Evolutionary conservation across 164 flowering plant genomes (phyloP).

Genomic region (Berberis vulgaris): DNA sequence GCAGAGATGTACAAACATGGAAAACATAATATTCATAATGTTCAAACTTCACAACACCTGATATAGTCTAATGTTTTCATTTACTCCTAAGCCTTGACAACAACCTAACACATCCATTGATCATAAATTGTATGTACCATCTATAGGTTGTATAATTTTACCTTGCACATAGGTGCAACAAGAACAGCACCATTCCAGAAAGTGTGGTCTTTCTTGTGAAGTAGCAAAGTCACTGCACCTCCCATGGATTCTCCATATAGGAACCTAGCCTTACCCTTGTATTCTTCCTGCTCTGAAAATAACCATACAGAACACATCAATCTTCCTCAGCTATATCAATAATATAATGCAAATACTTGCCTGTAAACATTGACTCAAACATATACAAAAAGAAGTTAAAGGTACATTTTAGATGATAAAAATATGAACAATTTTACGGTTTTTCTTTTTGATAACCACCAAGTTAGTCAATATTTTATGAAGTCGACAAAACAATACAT

Average conservation of each 20-base stretch:
- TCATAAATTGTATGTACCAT: not conserved
- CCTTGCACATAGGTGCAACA: conserved; percentile 99
- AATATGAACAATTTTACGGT: too few species aligned
- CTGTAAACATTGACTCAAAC: too few species aligned
- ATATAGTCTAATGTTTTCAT: too few species aligned
- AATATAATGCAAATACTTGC: not conserved
- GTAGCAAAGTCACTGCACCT: conserved; percentile 75
- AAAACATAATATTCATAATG: too few species aligned
- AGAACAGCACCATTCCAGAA: conserved; percentile 87
- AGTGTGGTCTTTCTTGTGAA: conserved; percentile 64
- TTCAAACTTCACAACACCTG: too few species aligned
- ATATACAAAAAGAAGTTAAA: too few species aligned
- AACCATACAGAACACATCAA: not conserved
- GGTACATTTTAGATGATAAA: too few species aligned
- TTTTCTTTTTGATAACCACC: too few species aligned
- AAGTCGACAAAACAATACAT: not conserved
- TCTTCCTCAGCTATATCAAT: not conserved
- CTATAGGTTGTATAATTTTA: conserved; percentile 6
- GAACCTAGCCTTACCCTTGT: conserved; percentile 54
- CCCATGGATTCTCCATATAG: conserved; percentile 97
- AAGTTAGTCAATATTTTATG: too few species aligned
- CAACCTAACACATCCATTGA: not conserved
- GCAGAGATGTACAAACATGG: too few species aligned
- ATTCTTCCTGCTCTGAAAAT: conserved; percentile 46
- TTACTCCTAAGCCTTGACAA: too few species aligned